phyloP scores from a whole-genome alignment of 73 alveolate species.

The Paramecium octaurelia region DNA sequence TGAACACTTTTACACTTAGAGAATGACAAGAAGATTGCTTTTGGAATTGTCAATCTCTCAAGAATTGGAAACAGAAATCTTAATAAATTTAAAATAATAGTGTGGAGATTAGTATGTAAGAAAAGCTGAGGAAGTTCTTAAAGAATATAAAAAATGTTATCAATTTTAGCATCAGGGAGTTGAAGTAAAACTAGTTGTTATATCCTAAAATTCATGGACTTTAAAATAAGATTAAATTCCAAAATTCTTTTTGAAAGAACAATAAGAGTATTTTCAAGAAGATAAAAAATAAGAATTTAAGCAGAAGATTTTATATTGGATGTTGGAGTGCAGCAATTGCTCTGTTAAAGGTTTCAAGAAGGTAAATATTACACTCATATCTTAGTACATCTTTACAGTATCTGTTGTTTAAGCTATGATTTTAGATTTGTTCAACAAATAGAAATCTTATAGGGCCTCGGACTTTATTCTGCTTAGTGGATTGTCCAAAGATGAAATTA shows the following conservation, averaged over 20 bases:
- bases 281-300: background rate
- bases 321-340: background rate
- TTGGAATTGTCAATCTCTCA: slow-evolving; percentile 58
- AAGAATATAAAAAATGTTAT: slow-evolving; percentile 61
- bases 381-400: background rate
- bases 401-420: background rate
- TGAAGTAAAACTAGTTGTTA: background rate
- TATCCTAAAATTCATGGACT: slow-evolving; percentile 32
- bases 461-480: background rate
- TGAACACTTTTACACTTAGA: slow-evolving; percentile 66
- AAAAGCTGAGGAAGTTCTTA: slow-evolving; percentile 71
- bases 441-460: background rate
- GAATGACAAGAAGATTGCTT: slow-evolving; percentile 66
- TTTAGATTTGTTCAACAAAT: background rate
- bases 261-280: background rate
- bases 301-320: background rate
- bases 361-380: background rate
- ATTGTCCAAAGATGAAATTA: background rate
- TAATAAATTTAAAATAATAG: slow-evolving; percentile 52
- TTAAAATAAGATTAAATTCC: background rate
- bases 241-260: background rate
- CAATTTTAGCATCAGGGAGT: background rate
- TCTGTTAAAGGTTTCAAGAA: background rate
- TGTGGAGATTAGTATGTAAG: slow-evolving; percentile 72
- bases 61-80: slow-evolving; percentile 56